Evolutionary conservation across 768 basidiomycete species (phyloP).

Genomic region (Saitozyma podzolica): DNA sequence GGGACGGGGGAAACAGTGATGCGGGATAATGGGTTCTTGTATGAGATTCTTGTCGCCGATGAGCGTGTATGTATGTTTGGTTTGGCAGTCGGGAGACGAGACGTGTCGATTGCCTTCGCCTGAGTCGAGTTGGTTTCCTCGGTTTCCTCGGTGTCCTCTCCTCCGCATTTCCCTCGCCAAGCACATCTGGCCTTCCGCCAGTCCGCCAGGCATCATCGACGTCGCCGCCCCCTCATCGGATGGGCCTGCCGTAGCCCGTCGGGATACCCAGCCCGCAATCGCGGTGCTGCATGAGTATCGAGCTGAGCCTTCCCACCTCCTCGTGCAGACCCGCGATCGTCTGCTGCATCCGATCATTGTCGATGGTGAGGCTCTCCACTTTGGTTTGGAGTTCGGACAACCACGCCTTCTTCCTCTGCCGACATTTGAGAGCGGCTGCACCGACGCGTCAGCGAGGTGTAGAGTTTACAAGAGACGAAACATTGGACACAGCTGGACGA

Average conservation of each 20-base stretch:
- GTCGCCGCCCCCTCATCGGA: conserved; percentile 9
- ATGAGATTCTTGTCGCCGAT: too few species aligned
- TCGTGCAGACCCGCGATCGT: conserved; percentile 86
- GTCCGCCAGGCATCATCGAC: too few species aligned
- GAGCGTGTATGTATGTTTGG: too few species aligned
- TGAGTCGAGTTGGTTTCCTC: too few species aligned
- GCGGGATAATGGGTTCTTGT: too few species aligned
- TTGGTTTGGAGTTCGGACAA: conserved; percentile 86
- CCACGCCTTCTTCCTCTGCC: conserved; percentile 99
- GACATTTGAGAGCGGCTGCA: conserved; percentile 93
- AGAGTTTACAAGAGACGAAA: background rate
- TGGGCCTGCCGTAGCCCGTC: conserved; percentile 35
- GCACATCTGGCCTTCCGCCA: too few species aligned
- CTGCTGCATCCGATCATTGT: conserved; percentile 88
- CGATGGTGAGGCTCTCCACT: conserved; percentile 85
- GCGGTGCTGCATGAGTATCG: conserved; percentile 54
- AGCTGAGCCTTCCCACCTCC: conserved; percentile 76
- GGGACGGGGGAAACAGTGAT: too few species aligned
- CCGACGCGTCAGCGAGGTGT: conserved; percentile 2
- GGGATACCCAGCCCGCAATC: conserved; percentile 51
- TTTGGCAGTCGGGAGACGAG: too few species aligned
- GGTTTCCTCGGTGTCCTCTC: too few species aligned
- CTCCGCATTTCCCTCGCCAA: too few species aligned
- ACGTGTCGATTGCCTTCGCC: too few species aligned
- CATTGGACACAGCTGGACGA: background rate